Evolutionary conservation across 768 basidiomycete species (phyloP), one percentile per base, ranked within the genome.

Genomic region (Calocybe gangraenosa): DNA sequence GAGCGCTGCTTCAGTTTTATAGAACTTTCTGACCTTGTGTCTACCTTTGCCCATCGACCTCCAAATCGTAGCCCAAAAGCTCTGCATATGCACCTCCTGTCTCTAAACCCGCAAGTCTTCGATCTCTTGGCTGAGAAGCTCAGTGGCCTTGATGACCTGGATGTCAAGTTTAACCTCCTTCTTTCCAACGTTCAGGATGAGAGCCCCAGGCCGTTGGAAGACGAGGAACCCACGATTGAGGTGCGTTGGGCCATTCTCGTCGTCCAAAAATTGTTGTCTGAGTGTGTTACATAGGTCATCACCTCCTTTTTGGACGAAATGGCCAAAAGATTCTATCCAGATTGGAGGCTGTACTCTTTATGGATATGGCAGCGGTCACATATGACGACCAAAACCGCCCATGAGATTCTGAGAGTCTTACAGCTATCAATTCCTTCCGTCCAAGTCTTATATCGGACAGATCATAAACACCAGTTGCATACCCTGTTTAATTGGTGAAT

Each of bases 91-190:
- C 50, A 58, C 21, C 51, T 57, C 11, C 48, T 54, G 11, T 52
- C 51, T 13, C 49, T 58, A 46, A 56, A 47, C 35, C 53, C 48
- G 13, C 49, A 58, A 30, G 51, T 62, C 4, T 62, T 62, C 21
- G 56, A 58, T 31, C 48, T 63, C 19, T 35, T 63, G 5, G 56
- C 58, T 13, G 43, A 42, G 40, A 52, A 50, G 25, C 39, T 63
- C 1, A 55, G 53, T 7, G 53, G 54, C 4, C 52, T 63, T 34
- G 44, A 57, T 13, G 50, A 54, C 18, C 42, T 57, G 23, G 51
- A 52, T 28, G 39, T 52, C n/a, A 50, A 52, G 23, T 46, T 57
- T 28, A 47, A 51, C 15, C 18, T 30, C 2, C 42, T 51, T 34
- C 33, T 49, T 15, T 35, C 41, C 11, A 37, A 51, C 21, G 50